Conservation (phyloP, 805 yeast species). For the Schizosaccharomyces cryophilus region DNA sequence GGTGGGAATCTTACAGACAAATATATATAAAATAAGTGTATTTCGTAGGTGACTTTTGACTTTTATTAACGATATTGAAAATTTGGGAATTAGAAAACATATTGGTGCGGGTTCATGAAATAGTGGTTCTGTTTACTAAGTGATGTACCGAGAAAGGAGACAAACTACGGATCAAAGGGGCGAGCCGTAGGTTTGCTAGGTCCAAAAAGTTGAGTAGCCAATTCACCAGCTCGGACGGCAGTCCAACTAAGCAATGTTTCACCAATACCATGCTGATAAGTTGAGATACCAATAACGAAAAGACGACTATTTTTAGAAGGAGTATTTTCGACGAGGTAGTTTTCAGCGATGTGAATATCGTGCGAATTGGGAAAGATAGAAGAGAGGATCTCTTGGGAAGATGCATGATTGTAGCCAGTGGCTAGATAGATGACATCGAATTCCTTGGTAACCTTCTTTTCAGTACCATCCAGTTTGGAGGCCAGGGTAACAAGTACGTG, state of each 20-base stretch:
- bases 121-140: neutral
- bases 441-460: neutral
- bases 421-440: neutral
- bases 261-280: neutral
- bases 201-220: neutral
- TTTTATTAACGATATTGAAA: neutral
- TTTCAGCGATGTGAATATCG: neutral
- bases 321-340: neutral
- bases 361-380: neutral
- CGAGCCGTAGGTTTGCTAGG: neutral
- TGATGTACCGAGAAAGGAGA: neutral
- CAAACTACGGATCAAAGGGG: neutral
- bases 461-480: neutral
- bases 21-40: too few relatives aligned
- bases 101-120: too few relatives aligned
- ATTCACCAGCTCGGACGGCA: neutral
- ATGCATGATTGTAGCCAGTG: neutral
- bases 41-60: neutral
- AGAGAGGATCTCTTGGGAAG: neutral
- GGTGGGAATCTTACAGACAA: too few relatives aligned
- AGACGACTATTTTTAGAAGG: neutral
- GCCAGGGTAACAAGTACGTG: neutral
- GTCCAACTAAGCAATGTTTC: conserved; percentile 1
- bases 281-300: neutral
- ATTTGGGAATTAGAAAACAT: neutral